phyloP scores from a whole-genome alignment of 192 early-diverging fungal species.

The Phycomyces blakesleeanus region DNA sequence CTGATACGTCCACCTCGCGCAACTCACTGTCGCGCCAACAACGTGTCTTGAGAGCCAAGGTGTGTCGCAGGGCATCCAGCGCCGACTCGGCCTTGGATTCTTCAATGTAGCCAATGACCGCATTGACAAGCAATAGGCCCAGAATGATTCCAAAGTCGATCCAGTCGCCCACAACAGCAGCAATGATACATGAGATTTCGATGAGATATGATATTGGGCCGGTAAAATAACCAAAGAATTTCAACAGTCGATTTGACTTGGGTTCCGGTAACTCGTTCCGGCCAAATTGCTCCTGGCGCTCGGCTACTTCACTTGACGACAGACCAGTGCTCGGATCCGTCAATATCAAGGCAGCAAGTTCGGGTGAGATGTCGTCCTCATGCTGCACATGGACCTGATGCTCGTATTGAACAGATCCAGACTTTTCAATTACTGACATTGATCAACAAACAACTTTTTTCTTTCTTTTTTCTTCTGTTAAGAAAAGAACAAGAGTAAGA shows the following conservation, averaged over 20 bases:
- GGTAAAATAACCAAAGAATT: slow-evolving; percentile 83
- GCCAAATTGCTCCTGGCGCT: slow-evolving; percentile 73
- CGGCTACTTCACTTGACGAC: slow-evolving; percentile 67
- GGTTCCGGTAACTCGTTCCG: slow-evolving; percentile 79
- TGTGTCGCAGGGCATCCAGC: slow-evolving; percentile 86
- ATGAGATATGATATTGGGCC: slow-evolving; percentile 91
- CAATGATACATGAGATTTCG: slow-evolving; percentile 82
- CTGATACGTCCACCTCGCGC: slow-evolving; percentile 66
- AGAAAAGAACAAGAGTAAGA: too few species aligned
- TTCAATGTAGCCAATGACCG: slow-evolving; percentile 85
- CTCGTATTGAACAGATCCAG: slow-evolving; percentile 55
- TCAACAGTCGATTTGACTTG: slow-evolving; percentile 80
- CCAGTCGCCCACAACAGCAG: slow-evolving; percentile 66
- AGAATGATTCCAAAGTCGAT: slow-evolving; percentile 80
- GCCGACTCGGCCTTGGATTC: slow-evolving; percentile 88
- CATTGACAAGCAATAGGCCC: slow-evolving; percentile 74
- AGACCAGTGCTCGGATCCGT: slow-evolving; percentile 79
- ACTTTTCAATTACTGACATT: slow-evolving; percentile 28
- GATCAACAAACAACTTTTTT: too few species aligned
- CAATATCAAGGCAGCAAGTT: slow-evolving; percentile 74
- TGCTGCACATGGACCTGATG: slow-evolving; percentile 73
- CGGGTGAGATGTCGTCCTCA: slow-evolving; percentile 73
- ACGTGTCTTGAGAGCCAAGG: slow-evolving; percentile 80
- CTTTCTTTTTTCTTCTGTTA: too few species aligned
- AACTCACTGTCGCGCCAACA: slow-evolving; percentile 72